Evolutionary conservation across 2,329 filamentous ascomycete species (phyloP).

Genomic region (Penicillium carneum): DNA sequence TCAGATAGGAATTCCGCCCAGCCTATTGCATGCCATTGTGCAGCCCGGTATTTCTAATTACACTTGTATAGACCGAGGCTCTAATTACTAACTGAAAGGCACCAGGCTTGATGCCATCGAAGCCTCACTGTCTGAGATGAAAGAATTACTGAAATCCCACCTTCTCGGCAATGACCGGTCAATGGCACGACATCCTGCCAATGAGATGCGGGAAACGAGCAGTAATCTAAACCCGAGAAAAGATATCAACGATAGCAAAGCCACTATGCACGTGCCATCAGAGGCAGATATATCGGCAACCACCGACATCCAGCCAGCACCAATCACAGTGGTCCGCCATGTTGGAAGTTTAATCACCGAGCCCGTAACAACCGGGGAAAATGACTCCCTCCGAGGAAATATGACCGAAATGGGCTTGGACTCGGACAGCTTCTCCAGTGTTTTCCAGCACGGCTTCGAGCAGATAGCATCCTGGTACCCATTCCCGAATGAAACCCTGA

Average conservation of each 20-base stretch:
- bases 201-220: background rate
- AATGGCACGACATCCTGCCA: background rate
- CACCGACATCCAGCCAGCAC: constrained; percentile 18
- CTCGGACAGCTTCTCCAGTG: constrained; percentile 11
- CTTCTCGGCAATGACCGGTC: constrained; percentile 4
- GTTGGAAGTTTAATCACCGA: constrained; percentile 22
- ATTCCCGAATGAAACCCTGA: constrained; percentile 15
- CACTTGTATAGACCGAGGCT: background rate
- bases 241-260: constrained; percentile 11
- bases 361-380: constrained; percentile 12
- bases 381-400: constrained; percentile 11
- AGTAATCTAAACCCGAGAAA: background rate
- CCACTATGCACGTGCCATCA: constrained; percentile 3
- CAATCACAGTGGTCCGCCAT: constrained; percentile 21
- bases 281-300: constrained; percentile 5
- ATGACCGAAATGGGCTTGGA: constrained; percentile 22
- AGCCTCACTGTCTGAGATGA: constrained; percentile 13
- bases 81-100: background rate
- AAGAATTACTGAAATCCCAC: constrained; percentile 16
- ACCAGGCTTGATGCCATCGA: constrained; percentile 16
- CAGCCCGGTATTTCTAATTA: constrained; percentile 8
- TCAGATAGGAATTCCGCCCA: background rate
- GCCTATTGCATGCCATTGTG: constrained; percentile 4
- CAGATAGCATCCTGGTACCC: constrained; percentile 22
- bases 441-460: constrained; percentile 18